These are phyloP conservation scores for Cotoneaster glaucophyllus DNA, from an alignment of 306 rosid species.

Conservation along the genomic window DNA sequence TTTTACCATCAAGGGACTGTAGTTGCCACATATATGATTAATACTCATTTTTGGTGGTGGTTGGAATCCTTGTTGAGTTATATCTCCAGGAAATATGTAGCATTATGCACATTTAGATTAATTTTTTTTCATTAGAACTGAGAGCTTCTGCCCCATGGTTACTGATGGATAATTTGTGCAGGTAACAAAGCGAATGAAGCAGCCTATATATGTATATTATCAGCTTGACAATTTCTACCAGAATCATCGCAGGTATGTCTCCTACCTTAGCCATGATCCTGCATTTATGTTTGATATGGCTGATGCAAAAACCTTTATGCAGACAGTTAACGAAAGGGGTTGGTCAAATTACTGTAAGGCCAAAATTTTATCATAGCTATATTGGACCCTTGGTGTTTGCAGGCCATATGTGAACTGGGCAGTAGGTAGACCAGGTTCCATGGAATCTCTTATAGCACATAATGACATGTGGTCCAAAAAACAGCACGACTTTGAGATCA, in stretches of 20 bases:
- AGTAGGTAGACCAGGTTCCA: not conserved
- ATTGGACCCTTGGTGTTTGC: not conserved
- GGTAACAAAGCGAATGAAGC: slow-evolving; percentile 68
- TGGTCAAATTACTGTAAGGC: not conserved
- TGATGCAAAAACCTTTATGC: not conserved
- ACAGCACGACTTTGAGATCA: not conserved
- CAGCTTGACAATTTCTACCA: slow-evolving; percentile 95
- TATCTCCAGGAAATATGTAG: not conserved
- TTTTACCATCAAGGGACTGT: not conserved
- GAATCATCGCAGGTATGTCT: slow-evolving; percentile 78
- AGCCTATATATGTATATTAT: slow-evolving; percentile 72
- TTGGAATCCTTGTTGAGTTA: not conserved
- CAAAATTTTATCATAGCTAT: not conserved
- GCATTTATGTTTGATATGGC: not conserved
- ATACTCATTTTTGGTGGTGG: not conserved
- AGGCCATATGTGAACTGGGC: not conserved
- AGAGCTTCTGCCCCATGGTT: slow-evolving; percentile 1
- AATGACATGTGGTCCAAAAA: not conserved
- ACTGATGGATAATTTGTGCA: slow-evolving; percentile 18
- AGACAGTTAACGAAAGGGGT: not conserved
- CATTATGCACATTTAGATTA: not conserved
- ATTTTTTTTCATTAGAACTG: not conserved
- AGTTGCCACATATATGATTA: not conserved
- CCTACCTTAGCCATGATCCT: slow-evolving; percentile 1
- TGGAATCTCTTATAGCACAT: not conserved